phyloP scores from a whole-genome alignment of 306 rosid species.

The Trifolium pratense region DNA sequence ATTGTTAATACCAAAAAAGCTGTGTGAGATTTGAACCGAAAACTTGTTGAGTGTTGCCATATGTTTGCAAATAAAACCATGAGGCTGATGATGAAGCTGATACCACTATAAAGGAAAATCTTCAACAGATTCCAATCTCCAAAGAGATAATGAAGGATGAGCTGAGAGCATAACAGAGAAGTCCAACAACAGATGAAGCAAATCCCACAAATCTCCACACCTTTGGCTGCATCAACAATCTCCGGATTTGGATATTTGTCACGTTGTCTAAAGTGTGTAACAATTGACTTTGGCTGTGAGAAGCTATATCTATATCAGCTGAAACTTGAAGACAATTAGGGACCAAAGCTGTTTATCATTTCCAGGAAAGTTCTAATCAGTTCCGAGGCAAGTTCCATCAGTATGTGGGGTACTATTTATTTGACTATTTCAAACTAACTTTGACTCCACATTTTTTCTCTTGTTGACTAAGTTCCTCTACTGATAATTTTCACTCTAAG shows the following conservation, averaged over 20 bases:
- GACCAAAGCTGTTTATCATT: too few species aligned
- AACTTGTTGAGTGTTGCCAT: not conserved
- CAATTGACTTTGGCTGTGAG: not conserved
- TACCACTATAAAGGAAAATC: not conserved
- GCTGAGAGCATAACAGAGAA: constrained; percentile 15
- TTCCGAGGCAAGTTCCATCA: too few species aligned
- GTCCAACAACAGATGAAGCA: not conserved
- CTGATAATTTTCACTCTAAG: too few species aligned
- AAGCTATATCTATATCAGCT: too few species aligned
- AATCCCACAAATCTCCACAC: constrained; percentile 4
- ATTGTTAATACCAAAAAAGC: not conserved
- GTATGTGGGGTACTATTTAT: too few species aligned
- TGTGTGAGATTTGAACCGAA: not conserved
- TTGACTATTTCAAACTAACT: too few species aligned
- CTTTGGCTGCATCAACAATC: not conserved
- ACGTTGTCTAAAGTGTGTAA: not conserved
- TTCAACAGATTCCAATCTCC: constrained; percentile 35
- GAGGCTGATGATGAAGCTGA: not conserved
- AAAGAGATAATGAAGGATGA: constrained; percentile 26
- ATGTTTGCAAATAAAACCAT: not conserved
- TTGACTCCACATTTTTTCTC: too few species aligned
- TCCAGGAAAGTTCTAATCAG: too few species aligned
- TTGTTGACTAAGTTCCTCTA: too few species aligned
- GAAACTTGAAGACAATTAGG: too few species aligned
- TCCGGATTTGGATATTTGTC: not conserved